Percentiles rank a stretch among this genome's conserved stretches.
Conservation (phyloP, 192 early-diverging fungal species). For the Umbelopsis sp. region DNA sequence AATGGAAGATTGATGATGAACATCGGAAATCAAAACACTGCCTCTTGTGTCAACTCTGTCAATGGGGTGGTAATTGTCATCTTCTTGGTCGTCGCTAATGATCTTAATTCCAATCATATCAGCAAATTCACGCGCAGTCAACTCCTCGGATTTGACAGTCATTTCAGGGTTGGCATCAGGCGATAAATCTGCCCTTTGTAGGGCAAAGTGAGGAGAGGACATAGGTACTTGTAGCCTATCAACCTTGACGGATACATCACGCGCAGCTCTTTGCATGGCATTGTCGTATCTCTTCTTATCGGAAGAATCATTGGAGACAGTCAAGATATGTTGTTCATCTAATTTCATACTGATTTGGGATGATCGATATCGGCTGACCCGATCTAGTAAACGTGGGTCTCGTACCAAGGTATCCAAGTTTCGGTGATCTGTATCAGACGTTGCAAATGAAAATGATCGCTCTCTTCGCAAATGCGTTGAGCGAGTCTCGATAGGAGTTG, state of each 20-base stretch:
- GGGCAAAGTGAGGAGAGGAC: not conserved
- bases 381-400: conserved; percentile 9
- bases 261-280: not conserved
- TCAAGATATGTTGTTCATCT: not conserved
- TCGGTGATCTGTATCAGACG: not conserved
- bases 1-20: not conserved
- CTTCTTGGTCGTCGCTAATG: not conserved
- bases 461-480: not conserved
- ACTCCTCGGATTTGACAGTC: conserved; percentile 23
- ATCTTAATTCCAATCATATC: conserved; percentile 31
- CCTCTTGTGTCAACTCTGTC: conserved; percentile 7
- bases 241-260: not conserved
- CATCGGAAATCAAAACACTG: not conserved
- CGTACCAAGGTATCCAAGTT: conserved; percentile 9
- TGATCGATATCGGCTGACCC: conserved; percentile 6
- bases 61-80: not conserved
- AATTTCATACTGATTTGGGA: not conserved
- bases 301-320: conserved; percentile 5
- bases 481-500: not conserved
- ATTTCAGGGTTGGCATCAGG: not conserved
- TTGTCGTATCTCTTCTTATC: conserved; percentile 1
- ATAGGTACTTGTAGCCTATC: not conserved
- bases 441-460: not conserved
- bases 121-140: conserved; percentile 36
- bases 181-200: not conserved